Evolutionary conservation across 768 basidiomycete genomes (phyloP), one percentile per base, ranked within the genome.

Genomic region (Boletellus emodensis): DNA sequence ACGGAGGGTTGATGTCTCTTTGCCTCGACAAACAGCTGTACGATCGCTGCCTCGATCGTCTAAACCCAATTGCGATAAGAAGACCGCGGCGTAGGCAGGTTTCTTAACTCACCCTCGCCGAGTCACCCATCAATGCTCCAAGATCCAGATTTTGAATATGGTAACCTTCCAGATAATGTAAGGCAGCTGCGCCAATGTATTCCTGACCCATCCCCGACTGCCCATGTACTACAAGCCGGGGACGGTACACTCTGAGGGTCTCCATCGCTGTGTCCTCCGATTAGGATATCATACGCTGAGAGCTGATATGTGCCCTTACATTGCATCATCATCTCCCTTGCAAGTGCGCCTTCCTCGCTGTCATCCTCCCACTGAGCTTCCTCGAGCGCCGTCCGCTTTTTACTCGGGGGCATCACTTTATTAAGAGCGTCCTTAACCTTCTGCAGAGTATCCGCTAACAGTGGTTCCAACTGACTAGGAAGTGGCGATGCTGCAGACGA

Each of bases 1-100:
- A 98, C 86, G 0, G 93, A 94, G 0, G 96, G 96, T 59, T 95
- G 94, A 64, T 96, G 91, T 24, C 95, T 84, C 65, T 97, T 98
- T 1, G 95, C 96, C 67, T 99, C 96, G 18, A 94, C 79, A 62
- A 99, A 97, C 15, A 96, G 76, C 59, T 98, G 94, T 4, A 97
- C 92, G 47, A 97, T 84, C 2, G 90, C 87, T 1, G 96, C 90
- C 70, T 99, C 96, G 5, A 83, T 70, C 1, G 91, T 91, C 93
- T 95, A 48, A 6, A 33, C 26, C 40, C 13, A 33, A 46, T 9
- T 36, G 10, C 37, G 42, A 49, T 43, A 33, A 57, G 49, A 52
- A n/a, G 35, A 41, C 15, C 1, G 10, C 17, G 15, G 15, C 6
- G 35, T 17, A 1, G 6, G 40, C 17, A 30, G 44, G 32, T 14